Base-by-base conservation (phyloP, 177 flowering plant genomes). In the Vitis hybrid region DNA sequence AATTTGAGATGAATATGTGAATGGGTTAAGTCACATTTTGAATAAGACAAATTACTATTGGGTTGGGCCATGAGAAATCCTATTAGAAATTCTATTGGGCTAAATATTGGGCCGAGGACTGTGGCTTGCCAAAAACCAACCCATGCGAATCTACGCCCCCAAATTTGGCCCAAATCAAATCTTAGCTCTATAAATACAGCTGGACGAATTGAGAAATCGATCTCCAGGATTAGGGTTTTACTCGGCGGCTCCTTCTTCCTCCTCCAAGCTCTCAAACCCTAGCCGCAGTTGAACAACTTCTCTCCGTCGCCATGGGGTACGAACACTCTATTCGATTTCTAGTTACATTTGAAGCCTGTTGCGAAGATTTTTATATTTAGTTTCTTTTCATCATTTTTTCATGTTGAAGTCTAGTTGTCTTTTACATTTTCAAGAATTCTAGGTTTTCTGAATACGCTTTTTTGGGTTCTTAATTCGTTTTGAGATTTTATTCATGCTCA, bases 291-390 rank as follows among this genome's bases (percentile, higher is more conserved):
- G 73, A 69, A 55, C 45, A 64, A 70, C 59, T 57, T 11, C 13
- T 49, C 59, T 65, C 70, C 14, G 71, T 54, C 19, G 57, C 20
- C 76, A 77, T 77, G 79, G 79, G 79, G 79, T 77, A 69, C 9
- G 64, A n/a, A 7, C 1, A 31, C 48, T 50, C 58, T 8, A 12
- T 64, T 22, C 1, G 15, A 19, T 20, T 2, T 64, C 9, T 13
- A 50, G 2, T 13, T 60, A 61, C n/a, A 39, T 14, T 14, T 39
- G 45, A 39, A 1, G 45, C 7, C 7, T 39, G 45, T 39, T 7
- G 8, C 45, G 45, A 39, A 4, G 3, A 2, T 61, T 0, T 31
- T 61, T 10, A 16, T 48, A 50, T 14, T 10, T 1, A 5, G 12
- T 68, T 19, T 14, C 10, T 68, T 10, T 58, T 29, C 10, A 39